phyloP scores from a whole-genome alignment of 331 rosid genomes.

The Stylosanthes scabra region DNA sequence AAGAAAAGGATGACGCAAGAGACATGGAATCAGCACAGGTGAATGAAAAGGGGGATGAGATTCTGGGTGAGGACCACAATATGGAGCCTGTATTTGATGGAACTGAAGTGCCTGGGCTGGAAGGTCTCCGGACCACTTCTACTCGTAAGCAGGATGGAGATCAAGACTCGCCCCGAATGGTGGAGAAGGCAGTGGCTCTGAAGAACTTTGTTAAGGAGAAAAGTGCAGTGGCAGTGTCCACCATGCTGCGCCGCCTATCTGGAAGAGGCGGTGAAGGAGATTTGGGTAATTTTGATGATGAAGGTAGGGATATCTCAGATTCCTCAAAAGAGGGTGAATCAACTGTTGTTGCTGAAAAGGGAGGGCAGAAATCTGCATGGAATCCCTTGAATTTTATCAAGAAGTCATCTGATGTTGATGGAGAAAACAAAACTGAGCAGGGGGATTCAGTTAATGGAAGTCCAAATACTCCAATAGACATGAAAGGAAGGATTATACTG shows the following conservation, averaged over 20 bases:
- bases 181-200: constrained; percentile 77
- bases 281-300: constrained; percentile 39
- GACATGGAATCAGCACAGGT: constrained; percentile 39
- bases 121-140: constrained; percentile 58
- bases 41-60: constrained; percentile 48
- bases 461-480: constrained; percentile 42
- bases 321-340: constrained; percentile 47
- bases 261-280: constrained; percentile 60
- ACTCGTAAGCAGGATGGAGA: constrained; percentile 55
- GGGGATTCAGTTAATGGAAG: constrained; percentile 44
- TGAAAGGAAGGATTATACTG: constrained; percentile 82
- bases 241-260: constrained; percentile 75
- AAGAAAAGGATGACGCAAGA: constrained; percentile 39
- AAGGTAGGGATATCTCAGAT: constrained; percentile 48
- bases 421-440: constrained; percentile 50
- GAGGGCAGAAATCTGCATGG: constrained; percentile 63
- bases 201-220: constrained; percentile 74
- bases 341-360: constrained; percentile 59
- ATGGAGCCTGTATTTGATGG: constrained; percentile 89
- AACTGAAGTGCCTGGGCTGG: constrained; percentile 75
- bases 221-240: constrained; percentile 72
- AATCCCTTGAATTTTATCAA: constrained; percentile 73
- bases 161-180: constrained; percentile 67
- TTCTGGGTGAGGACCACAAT: constrained; percentile 57
- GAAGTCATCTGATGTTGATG: constrained; percentile 53